Conservation (phyloP, 75 land plant species). For the Cryptomeria japonica region DNA sequence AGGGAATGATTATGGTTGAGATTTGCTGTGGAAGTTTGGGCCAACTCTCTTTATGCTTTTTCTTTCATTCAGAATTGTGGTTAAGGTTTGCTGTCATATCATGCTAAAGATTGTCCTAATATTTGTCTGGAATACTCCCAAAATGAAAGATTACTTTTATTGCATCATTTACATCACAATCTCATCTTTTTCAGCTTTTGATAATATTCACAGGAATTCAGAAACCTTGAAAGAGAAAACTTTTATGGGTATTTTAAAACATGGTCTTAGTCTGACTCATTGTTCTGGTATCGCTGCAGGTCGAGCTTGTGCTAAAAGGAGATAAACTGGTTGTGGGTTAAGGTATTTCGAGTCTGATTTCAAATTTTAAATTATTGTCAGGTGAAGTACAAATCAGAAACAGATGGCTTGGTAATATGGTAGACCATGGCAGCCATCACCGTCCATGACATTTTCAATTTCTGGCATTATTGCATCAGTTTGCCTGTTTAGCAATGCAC, state of each 20-base stretch:
- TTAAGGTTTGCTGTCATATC: background rate
- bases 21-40: background rate
- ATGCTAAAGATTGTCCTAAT: background rate
- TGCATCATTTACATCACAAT: background rate
- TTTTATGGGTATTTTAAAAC: background rate
- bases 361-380: background rate
- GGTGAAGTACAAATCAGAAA: background rate
- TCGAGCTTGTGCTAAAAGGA: background rate
- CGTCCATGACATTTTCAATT: background rate
- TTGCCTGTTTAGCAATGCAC: background rate
- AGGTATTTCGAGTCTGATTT: background rate
- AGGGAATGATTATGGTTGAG: background rate
- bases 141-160: background rate
- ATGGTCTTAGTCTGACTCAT: background rate
- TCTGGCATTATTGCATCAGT: background rate
- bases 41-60: background rate
- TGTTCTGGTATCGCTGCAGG: background rate
- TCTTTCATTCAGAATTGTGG: background rate
- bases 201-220: background rate
- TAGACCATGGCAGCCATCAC: background rate
- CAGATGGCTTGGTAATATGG: background rate
- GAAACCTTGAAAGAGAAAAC: background rate
- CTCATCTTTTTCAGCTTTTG: background rate
- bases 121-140: background rate
- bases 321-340: background rate